These are phyloP conservation scores for Tuctoria greenei DNA, from an alignment of 176 grass and related monocot genomes.

Conservation along the genomic window DNA sequence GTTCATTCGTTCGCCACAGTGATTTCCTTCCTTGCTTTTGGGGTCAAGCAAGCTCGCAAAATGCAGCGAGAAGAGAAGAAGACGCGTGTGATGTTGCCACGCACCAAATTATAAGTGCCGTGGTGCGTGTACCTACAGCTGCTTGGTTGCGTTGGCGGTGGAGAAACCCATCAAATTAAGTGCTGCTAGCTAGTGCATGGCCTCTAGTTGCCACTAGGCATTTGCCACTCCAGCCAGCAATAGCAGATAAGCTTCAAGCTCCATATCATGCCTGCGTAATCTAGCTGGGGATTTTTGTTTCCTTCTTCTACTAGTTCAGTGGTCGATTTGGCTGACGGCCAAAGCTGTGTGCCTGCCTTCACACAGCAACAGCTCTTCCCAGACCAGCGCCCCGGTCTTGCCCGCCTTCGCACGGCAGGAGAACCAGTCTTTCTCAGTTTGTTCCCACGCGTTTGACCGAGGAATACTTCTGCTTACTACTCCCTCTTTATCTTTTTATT, in stretches of 20 bases:
- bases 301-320: background rate
- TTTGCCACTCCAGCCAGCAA: background rate
- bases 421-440: background rate
- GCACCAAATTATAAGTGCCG: background rate
- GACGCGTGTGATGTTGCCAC: background rate
- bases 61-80: background rate
- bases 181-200: background rate
- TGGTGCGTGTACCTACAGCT: background rate
- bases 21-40: background rate
- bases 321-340: background rate
- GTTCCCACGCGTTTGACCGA: slow-evolving; percentile 19
- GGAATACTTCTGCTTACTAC: no score
- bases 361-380: background rate
- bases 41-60: slow-evolving; percentile 27
- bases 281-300: background rate
- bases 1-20: background rate
- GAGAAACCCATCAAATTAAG: background rate
- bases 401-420: background rate
- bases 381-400: background rate
- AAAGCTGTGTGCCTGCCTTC: background rate
- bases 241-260: background rate
- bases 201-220: slow-evolving; percentile 20
- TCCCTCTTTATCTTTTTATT: no score
- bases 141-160: background rate
- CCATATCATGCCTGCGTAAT: background rate